Evolutionary conservation across 805 yeast species (phyloP).

Genomic region (Kuraishia molischiana): DNA sequence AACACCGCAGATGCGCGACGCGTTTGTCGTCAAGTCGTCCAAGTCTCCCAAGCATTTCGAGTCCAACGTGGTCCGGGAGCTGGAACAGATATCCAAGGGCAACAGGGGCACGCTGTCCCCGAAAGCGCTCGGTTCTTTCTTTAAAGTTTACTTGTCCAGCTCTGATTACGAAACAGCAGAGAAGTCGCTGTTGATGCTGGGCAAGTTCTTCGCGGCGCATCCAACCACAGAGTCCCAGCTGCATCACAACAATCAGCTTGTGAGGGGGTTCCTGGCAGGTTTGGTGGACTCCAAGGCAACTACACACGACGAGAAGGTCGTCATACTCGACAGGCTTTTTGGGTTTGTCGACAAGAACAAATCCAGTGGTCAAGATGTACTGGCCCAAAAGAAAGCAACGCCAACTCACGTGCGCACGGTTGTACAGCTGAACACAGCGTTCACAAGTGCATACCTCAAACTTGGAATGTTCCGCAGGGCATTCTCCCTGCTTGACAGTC

Average conservation of each 20-base stretch:
- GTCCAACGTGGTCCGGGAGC: background rate
- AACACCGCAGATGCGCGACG: background rate
- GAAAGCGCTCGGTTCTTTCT: background rate
- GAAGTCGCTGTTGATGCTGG: background rate
- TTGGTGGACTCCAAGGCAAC: background rate
- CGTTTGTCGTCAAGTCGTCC: background rate
- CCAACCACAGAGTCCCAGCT: background rate
- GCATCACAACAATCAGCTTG: background rate
- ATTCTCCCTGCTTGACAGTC: background rate
- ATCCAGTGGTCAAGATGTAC: background rate
- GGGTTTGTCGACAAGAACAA: background rate
- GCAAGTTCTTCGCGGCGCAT: background rate
- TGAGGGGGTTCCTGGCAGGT: background rate
- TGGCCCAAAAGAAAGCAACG: background rate
- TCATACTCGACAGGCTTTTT: background rate
- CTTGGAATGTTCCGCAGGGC: background rate
- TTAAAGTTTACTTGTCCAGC: background rate
- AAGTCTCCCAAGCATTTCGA: background rate
- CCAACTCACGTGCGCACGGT: background rate
- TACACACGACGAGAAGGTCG: background rate
- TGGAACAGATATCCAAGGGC: background rate
- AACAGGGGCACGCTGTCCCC: background rate
- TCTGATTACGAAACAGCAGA: background rate
- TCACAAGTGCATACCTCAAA: background rate
- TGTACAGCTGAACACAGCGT: background rate